Base-by-base conservation (phyloP, 169 alveolate species). In the Plasmodium inui region DNA sequence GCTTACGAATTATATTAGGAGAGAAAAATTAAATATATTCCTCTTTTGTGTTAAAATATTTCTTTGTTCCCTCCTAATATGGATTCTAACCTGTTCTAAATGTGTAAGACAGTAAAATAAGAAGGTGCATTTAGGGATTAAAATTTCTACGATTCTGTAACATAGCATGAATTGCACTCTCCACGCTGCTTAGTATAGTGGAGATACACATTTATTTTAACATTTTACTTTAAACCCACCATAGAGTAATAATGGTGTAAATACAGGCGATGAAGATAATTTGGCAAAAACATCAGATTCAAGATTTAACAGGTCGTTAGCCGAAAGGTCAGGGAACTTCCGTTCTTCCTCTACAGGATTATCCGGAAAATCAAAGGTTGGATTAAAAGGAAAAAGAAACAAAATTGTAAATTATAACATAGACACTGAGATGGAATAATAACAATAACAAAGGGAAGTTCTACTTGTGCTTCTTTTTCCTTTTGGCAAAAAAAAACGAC, bases 1-100 rank as follows among this genome's bases (percentile, higher is more conserved):
- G 30, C 8, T 67, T 67, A 67, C 76, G 76, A 67, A 67, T 67
- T 67, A 67, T 67, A 37, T 7, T 67, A 67, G 76, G 76, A 67
- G 41, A 67, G n/a, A 19, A 67, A 67, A 67, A 28, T 28, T 67
- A 67, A 67, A 22, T 22, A 7, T 67, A 9, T 67, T 67, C 76
- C 76, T 10, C 76, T 8, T 26, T 67, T 67, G 14, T 26, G 76
- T 67, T 22, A 67, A 67, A 67, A 10, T 67, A 67, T 67, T 67
- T 67, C 9, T 67, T 67, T 67, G 19, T 67, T 22, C 76, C n/a
- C 30, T 67, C 41, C 76, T 67, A 67, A 67, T 67, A 67, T 67
- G 76, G 76, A 67, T 67, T 17, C 9, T 67, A 5, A 67, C 76
- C 22, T 67, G 76, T 67, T 67, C 17, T 67, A 67, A 67, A 5